These are phyloP conservation scores for Phytopythium vexans DNA, from an alignment of 352 stramenopile genomes.

Conservation along the genomic window DNA sequence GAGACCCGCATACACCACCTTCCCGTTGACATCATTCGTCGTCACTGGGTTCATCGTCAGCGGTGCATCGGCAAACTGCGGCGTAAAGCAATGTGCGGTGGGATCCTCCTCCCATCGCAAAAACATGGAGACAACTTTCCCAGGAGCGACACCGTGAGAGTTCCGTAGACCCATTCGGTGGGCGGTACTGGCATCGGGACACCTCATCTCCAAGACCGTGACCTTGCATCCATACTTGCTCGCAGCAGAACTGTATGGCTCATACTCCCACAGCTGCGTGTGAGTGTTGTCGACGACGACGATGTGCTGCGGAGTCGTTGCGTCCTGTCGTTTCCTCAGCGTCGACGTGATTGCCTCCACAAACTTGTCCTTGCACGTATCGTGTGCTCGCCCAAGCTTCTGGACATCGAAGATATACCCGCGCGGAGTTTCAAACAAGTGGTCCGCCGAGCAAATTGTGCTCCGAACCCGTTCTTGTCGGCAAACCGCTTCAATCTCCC, in stretches of 20 bases:
- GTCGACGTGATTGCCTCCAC: neutral
- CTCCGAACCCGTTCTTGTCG: conserved; percentile 14
- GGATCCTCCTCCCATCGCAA: conserved; percentile 54
- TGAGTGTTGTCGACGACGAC: conserved; percentile 77
- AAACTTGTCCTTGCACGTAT: conserved; percentile 41
- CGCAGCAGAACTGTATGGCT: conserved; percentile 41
- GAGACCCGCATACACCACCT: conserved; percentile 49
- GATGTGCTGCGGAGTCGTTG: conserved; percentile 16
- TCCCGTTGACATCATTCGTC: conserved; percentile 24
- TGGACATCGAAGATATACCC: conserved; percentile 67
- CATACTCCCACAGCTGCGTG: conserved; percentile 69
- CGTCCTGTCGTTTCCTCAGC: neutral
- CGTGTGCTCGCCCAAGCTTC: conserved; percentile 44
- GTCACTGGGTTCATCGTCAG: conserved; percentile 51
- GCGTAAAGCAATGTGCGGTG: conserved; percentile 29
- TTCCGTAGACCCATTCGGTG: conserved; percentile 60
- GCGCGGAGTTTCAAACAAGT: conserved; percentile 55
- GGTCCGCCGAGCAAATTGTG: conserved; percentile 57
- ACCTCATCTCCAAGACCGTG: conserved; percentile 56
- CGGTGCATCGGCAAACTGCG: conserved; percentile 42
- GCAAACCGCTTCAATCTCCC: conserved; percentile 40
- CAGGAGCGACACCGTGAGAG: conserved; percentile 53
- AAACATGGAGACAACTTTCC: conserved; percentile 73
- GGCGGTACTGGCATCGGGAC: conserved; percentile 37
- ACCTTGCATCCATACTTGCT: conserved; percentile 18